Percentiles rank a stretch among this genome's conserved stretches.
These are phyloP conservation scores for Sporormia fimetaria DNA, from an alignment of 495 filamentous ascomycete genomes.

Conservation along the genomic window DNA sequence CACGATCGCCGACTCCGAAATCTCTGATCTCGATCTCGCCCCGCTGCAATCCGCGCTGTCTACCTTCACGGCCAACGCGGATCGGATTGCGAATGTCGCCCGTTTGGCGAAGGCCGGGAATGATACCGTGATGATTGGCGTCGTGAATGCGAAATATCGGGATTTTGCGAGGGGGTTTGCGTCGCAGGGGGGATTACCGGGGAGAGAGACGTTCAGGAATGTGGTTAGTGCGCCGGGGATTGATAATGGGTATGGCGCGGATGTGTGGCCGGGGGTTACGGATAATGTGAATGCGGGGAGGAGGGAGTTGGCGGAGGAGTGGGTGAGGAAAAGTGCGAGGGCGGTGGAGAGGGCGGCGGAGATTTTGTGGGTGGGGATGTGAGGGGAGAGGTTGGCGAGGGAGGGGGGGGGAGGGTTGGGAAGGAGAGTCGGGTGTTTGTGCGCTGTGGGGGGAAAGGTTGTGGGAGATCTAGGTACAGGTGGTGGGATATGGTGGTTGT, in stretches of 20 bases:
- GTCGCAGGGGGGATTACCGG: constrained; percentile 12
- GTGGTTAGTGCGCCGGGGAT: constrained; percentile 8
- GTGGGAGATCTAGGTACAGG: too few relatives aligned
- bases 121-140: constrained; percentile 5
- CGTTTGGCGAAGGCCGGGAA: constrained; percentile 2
- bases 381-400: too few relatives aligned
- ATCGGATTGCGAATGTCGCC: constrained; percentile 5
- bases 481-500: too few relatives aligned
- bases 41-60: constrained; percentile 7
- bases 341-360: constrained; percentile 7
- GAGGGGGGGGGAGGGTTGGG: too few relatives aligned
- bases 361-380: background rate
- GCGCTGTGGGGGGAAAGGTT: too few relatives aligned
- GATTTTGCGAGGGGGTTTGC: constrained; percentile 19
- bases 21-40: constrained; percentile 11
- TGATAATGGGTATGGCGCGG: constrained; percentile 6
- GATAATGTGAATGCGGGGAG: constrained; percentile 8
- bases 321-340: too few relatives aligned
- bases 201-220: constrained; percentile 6
- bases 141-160: constrained; percentile 16
- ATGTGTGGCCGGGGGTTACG: constrained; percentile 5
- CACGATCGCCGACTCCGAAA: constrained; percentile 10
- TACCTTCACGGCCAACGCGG: constrained; percentile 12
- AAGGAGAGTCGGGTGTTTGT: too few relatives aligned
- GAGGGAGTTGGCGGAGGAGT: constrained; percentile 5